Percentiles rank a stretch among this genome's conserved stretches.
These are phyloP conservation scores for Microcyclosporella mali DNA, from an alignment of 2,329 filamentous ascomycete species.

Conservation along the genomic window DNA sequence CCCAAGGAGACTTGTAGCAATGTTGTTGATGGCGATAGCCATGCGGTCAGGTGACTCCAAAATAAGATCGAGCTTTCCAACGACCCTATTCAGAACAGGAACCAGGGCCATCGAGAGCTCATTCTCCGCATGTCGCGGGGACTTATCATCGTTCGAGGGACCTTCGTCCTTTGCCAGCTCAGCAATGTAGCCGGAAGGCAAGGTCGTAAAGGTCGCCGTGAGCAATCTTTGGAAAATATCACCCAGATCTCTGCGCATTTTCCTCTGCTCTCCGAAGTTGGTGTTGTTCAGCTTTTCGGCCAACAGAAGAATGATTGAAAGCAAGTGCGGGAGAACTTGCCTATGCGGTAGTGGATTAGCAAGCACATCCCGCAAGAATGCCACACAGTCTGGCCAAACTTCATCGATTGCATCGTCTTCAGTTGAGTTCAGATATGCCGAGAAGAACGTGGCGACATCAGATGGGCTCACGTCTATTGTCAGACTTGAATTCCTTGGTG, in stretches of 20 bases:
- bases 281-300: constrained; percentile 97
- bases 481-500: constrained; percentile 75
- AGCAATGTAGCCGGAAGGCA: constrained; percentile 19
- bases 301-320: constrained; percentile 83
- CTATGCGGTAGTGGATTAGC: constrained; percentile 92
- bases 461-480: constrained; percentile 77
- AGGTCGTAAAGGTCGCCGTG: constrained; percentile 82
- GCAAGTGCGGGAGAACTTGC: constrained; percentile 75
- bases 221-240: constrained; percentile 84
- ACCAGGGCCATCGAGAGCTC: constrained; percentile 65
- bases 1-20: constrained; percentile 75
- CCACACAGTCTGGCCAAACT: constrained; percentile 91
- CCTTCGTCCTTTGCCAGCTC: constrained; percentile 11
- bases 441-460: constrained; percentile 80
- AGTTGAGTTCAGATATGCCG: constrained; percentile 81
- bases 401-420: constrained; percentile 98
- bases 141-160: constrained; percentile 26
- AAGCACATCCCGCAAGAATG: constrained; percentile 82
- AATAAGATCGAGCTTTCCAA: constrained; percentile 74
- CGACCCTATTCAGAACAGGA: constrained; percentile 68
- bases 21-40: constrained; percentile 66
- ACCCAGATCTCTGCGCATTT: constrained; percentile 86
- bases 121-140: constrained; percentile 32
- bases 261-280: constrained; percentile 88
- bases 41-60: constrained; percentile 82